These are phyloP conservation scores for Alternaria viburni DNA, from an alignment of 2,329 filamentous ascomycete species.

Conservation along the genomic window DNA sequence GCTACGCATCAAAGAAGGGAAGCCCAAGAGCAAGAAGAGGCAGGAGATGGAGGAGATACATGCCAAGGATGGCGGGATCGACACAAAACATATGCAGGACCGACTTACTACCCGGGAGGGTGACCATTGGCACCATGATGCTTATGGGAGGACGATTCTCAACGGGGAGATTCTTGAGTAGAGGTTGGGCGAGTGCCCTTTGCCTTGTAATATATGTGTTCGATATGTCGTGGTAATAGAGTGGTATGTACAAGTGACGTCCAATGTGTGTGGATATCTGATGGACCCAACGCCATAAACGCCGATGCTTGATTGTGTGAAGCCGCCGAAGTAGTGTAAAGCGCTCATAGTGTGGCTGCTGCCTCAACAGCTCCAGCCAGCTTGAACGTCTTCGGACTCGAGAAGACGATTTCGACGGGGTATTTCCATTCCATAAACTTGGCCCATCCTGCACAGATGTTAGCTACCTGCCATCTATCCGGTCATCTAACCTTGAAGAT, in stretches of 20 bases:
- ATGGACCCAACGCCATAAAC: conserved; percentile 12
- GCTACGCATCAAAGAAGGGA: conserved; percentile 58
- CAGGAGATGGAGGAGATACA: conserved; percentile 57
- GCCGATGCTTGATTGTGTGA: conserved; percentile 15
- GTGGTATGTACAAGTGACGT: neutral
- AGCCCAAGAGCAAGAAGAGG: conserved; percentile 60
- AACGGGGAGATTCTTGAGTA: neutral
- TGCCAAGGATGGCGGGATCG: conserved; percentile 5
- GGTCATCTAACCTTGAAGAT: neutral
- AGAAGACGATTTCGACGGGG: conserved; percentile 71
- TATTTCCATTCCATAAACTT: conserved; percentile 96
- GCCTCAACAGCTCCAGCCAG: conserved; percentile 55
- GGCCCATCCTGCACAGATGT: conserved; percentile 74
- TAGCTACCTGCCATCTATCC: neutral
- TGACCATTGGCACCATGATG: neutral
- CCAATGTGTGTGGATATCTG: neutral
- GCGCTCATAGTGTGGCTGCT: conserved; percentile 50
- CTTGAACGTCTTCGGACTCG: conserved; percentile 55
- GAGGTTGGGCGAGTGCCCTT: neutral
- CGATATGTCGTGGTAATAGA: neutral
- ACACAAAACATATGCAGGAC: conserved; percentile 3
- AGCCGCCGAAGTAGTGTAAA: neutral
- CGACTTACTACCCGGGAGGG: neutral
- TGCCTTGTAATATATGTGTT: neutral
- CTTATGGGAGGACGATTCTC: neutral